phyloP scores from a whole-genome alignment of 331 rosid genomes.

The Acacia concinna region DNA sequence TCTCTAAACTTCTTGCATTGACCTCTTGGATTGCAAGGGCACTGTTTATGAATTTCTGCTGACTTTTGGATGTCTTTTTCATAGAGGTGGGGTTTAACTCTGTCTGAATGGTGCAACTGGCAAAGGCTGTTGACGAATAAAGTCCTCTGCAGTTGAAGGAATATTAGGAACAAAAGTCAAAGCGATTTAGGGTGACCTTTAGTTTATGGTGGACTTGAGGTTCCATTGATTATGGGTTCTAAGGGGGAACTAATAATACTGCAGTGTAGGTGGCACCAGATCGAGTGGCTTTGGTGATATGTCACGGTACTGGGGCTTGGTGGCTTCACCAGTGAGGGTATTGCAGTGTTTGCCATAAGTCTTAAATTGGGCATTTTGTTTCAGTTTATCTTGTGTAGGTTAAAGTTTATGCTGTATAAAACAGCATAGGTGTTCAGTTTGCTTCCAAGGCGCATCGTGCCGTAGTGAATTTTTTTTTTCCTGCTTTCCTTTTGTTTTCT shows the following conservation, averaged over 20 bases:
- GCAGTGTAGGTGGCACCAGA: not conserved
- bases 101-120: not conserved
- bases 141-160: not conserved
- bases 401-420: not conserved
- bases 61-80: not conserved
- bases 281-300: constrained; percentile 1
- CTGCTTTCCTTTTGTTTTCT: not conserved
- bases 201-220: not conserved
- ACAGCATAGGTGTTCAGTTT: not conserved
- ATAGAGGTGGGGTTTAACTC: not conserved
- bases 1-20: constrained; percentile 2
- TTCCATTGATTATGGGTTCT: not conserved
- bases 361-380: not conserved
- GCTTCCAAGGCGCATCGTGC: not conserved
- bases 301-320: constrained; percentile 1
- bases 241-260: not conserved
- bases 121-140: not conserved
- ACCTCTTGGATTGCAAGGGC: not conserved
- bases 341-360: not conserved
- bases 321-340: not conserved
- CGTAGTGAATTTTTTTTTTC: not conserved
- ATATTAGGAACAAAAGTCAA: not conserved
- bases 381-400: not conserved
- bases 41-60: not conserved
- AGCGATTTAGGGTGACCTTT: not conserved